Evolutionary conservation across 331 rosid species (phyloP), one percentile per base, ranked within the genome.

Genomic region (Erythrophleum ivorense): DNA sequence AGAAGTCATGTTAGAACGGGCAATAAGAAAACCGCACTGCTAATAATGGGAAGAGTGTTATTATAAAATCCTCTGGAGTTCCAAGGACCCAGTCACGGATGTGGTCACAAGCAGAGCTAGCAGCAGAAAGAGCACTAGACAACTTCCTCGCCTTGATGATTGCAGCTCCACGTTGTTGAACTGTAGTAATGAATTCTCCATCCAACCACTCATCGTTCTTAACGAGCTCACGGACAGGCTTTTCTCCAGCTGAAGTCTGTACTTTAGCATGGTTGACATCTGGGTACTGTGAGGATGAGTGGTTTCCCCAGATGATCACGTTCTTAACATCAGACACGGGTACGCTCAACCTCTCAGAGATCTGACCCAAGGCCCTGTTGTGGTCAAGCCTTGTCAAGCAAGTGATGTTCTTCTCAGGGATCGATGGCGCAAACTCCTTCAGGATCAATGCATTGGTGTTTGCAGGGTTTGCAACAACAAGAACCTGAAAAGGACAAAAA

Each of bases 81-180:
- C 97, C 97, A 78, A 92, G 93, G 66, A 94, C 97, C 98, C 98
- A 94, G 65, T 94, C 93, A 59, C 96, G 89, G 93, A 78, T 67
- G 94, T 94, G n/a, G n/a, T n/a, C n/a, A n/a, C n/a, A n/a, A n/a
- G n/a, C n/a, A n/a, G n/a, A n/a, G n/a, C n/a, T n/a, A 11, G 98
- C 97, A 82, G 97, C 98, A 72, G 98, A 94, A 49, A 94, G 73
- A 64, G 97, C 97, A 87, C 97, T 94, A 45, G 97, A 94, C 34
- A 91, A 49, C n/a, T n/a, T n/a, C n/a, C n/a, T n/a, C n/a, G n/a
- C n/a, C n/a, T n/a, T n/a, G n/a, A n/a, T n/a, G n/a, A 94, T 92
- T 67, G 98, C 97, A 87, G 98, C 97, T 80, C 98, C 98, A 73
- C 97, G 98, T 81, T 94, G 98, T 91, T 94, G 98, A 81, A 94